Evolutionary conservation across 345 rosid species (phyloP).

Genomic region (Hevea brasiliensis): DNA sequence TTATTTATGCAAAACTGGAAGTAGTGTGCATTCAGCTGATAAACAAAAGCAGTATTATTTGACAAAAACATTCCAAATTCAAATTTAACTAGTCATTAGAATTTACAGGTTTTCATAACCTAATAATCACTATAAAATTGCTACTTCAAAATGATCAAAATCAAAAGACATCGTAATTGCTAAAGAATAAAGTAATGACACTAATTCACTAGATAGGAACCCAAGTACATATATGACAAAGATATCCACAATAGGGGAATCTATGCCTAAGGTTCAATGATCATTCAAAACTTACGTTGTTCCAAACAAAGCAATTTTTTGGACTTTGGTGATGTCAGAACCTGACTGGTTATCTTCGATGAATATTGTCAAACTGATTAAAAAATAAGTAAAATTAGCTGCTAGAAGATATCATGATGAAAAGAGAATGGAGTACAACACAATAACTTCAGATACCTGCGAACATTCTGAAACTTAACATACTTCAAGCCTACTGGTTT

Average conservation of each 20-base stretch:
- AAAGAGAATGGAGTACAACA: slow-evolving; percentile 8
- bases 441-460: slow-evolving; percentile 53
- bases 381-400: slow-evolving; percentile 8
- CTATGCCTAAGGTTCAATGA: neutral
- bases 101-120: neutral
- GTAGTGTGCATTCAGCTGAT: neutral
- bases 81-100: neutral
- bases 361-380: slow-evolving; percentile 77
- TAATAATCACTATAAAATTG: neutral
- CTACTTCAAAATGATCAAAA: neutral
- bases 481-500: slow-evolving; percentile 77
- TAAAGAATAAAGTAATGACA: neutral
- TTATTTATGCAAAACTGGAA: neutral
- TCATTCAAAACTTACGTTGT: slow-evolving; percentile 60
- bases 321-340: slow-evolving; percentile 80
- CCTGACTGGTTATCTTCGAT: slow-evolving; percentile 89
- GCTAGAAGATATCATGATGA: slow-evolving; percentile 5
- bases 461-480: slow-evolving; percentile 98
- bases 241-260: neutral
- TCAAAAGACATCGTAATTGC: neutral
- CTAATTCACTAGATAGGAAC: neutral
- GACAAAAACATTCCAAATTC: neutral
- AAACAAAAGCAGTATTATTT: neutral
- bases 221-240: neutral
- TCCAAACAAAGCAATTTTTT: slow-evolving; percentile 81